Percentiles rank a stretch among this genome's conserved stretches.
phyloP scores from a whole-genome alignment of 2,329 filamentous ascomycete genomes.

The Penicillium expansum region DNA sequence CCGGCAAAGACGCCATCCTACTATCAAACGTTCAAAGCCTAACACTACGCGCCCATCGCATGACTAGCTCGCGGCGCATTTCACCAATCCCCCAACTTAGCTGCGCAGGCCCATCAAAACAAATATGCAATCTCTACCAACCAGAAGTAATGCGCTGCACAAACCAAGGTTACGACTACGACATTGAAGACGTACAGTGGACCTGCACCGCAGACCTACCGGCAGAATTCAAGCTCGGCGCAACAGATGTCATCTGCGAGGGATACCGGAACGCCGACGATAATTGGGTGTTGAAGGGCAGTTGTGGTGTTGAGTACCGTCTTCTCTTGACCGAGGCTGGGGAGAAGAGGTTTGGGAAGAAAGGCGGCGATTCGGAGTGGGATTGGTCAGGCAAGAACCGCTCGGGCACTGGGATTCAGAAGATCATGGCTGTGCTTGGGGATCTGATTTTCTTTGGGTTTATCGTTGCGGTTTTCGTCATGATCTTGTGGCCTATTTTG shows the following conservation, averaged over 20 bases:
- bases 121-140: conserved; percentile 66
- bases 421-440: conserved; percentile 17
- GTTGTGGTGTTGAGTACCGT: conserved; percentile 88
- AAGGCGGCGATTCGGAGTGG: conserved; percentile 39
- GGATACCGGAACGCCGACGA: conserved; percentile 77
- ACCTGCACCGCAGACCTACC: conserved; percentile 70
- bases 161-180: conserved; percentile 80
- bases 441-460: conserved; percentile 37
- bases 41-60: conserved; percentile 66
- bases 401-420: background rate
- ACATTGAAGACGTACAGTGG: conserved; percentile 81
- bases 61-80: conserved; percentile 74
- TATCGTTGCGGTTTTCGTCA: conserved; percentile 26
- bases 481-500: conserved; percentile 29
- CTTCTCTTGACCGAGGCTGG: conserved; percentile 75
- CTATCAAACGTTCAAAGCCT: conserved; percentile 70
- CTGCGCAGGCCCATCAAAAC: conserved; percentile 65
- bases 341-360: conserved; percentile 64
- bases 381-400: conserved; percentile 11
- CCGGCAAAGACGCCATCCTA: conserved; percentile 52
- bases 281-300: conserved; percentile 82
- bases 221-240: conserved; percentile 68
- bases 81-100: conserved; percentile 72
- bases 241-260: conserved; percentile 89
- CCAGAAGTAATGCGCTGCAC: conserved; percentile 84